Evolutionary conservation across 2,329 filamentous ascomycete species (phyloP).

Genomic region (Phialophora tarda): DNA sequence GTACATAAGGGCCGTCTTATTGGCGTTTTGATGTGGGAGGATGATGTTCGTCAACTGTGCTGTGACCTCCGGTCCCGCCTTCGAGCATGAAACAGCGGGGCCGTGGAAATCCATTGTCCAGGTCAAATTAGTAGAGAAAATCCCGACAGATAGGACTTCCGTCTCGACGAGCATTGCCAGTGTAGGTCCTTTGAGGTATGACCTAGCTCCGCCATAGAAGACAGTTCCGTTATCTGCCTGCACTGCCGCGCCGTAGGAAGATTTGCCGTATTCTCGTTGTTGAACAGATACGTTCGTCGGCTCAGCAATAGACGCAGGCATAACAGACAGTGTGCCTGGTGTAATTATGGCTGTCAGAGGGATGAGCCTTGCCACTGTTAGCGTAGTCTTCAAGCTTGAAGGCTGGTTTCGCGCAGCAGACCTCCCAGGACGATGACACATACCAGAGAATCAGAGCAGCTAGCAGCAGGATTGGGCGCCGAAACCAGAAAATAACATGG

Average conservation of each 20-base stretch:
- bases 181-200: conserved; percentile 17
- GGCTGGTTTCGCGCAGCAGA: not conserved
- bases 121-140: conserved; percentile 5
- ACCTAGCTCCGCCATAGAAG: conserved; percentile 13
- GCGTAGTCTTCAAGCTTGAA: conserved; percentile 16
- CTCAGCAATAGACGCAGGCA: conserved; percentile 48
- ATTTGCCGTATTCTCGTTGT: conserved; percentile 15
- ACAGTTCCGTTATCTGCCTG: conserved; percentile 7
- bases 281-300: conserved; percentile 46
- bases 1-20: conserved; percentile 8
- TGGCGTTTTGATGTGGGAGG: conserved; percentile 3
- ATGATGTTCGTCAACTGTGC: conserved; percentile 2
- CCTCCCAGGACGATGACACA: not conserved
- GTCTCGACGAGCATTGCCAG: conserved; percentile 11
- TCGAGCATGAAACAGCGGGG: conserved; percentile 7
- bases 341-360: conserved; percentile 20
- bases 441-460: conserved; percentile 7
- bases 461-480: conserved; percentile 5
- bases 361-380: conserved; percentile 18
- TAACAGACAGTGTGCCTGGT: conserved; percentile 22
- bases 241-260: conserved; percentile 2
- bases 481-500: conserved; percentile 10
- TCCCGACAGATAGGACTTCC: conserved; percentile 5
- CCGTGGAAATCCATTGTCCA: conserved; percentile 10
- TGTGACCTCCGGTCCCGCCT: conserved; percentile 8